Evolutionary conservation across 352 stramenopile genomes (phyloP), one percentile per base, ranked within the genome.

Genomic region (Blastocystis sp.): DNA sequence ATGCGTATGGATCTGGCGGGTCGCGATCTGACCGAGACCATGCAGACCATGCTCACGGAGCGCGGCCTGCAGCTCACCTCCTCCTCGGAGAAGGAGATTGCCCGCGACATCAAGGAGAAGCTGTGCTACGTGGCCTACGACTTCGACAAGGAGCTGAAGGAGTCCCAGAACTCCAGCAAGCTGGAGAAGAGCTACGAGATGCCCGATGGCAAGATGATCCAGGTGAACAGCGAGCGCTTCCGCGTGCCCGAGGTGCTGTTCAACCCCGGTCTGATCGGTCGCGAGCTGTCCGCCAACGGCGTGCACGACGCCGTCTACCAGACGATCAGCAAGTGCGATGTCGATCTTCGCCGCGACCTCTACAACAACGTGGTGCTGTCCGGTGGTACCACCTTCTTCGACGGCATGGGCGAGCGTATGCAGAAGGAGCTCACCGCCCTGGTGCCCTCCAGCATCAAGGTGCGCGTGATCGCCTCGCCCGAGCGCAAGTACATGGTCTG

Each of bases 21-120:
- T 68, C 91, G 94, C 57, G 94, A 97, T 90, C 91, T 98, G 64
- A 98, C 94, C n/a, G 89, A 93, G 54, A 90, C 92, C 24, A 92
- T 96, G 87, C 91, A 94, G 90, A 89, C 93, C 21, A 80, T 93
- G 45, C 89, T 95, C n/a, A 89, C 90, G 64, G 90, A 92, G 69
- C 91, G 91, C 38, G 92, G 92, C 34, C 91, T 95, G 84, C 89
- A 90, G 52, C 94, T 96, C 88, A 93, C 91, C 21, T 95, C 92
- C 17, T 94, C 92, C 9, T 92, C 92, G 1, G 94, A 96, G 89
- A 87, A 89, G 24, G 74, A 97, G 62, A 92, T 95, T 60, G 92
- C 95, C 1, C 92, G 92, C 42, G 93, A 94, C 87, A 98, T 98
- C 90, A 97, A 98, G 94, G 96, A 98, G 92, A 97, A 96, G 91